Evolutionary conservation across 441 rosid genomes (phyloP).

Genomic region (Jatropha multifida): DNA sequence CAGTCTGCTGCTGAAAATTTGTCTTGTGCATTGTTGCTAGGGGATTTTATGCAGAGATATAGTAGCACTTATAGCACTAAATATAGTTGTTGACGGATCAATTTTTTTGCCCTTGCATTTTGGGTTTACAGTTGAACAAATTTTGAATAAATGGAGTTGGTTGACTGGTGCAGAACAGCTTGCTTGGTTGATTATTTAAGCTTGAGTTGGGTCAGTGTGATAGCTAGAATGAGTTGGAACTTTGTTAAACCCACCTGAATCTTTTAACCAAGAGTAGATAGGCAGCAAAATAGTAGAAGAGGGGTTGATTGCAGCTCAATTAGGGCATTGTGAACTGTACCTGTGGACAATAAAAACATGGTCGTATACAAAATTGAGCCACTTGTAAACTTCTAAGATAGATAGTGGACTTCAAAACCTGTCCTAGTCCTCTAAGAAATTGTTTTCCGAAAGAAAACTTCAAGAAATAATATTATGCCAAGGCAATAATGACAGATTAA

Average conservation of each 20-base stretch:
- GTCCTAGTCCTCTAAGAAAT: too few relatives aligned
- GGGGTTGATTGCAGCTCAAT: too few relatives aligned
- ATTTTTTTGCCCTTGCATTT: not conserved
- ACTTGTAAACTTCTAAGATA: too few relatives aligned
- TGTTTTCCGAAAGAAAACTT: too few relatives aligned
- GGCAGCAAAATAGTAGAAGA: not conserved
- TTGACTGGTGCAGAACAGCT: not conserved
- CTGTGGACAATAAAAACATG: too few relatives aligned
- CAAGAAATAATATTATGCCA: too few relatives aligned
- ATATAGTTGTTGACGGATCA: not conserved
- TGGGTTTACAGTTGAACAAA: not conserved
- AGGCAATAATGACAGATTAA: too few relatives aligned
- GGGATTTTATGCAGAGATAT: not conserved
- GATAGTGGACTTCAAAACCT: too few relatives aligned
- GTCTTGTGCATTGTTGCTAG: not conserved
- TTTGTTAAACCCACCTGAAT: not conserved
- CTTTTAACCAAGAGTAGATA: not conserved
- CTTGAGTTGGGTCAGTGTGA: not conserved
- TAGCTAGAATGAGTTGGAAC: not conserved
- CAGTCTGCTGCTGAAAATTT: not conserved
- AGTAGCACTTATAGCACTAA: not conserved
- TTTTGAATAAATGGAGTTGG: not conserved
- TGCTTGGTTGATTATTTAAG: not conserved
- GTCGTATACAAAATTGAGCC: too few relatives aligned
- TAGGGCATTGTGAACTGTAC: not conserved